Evolutionary conservation across 345 rosid genomes (phyloP).

Genomic region (Salix koriyanagi): DNA sequence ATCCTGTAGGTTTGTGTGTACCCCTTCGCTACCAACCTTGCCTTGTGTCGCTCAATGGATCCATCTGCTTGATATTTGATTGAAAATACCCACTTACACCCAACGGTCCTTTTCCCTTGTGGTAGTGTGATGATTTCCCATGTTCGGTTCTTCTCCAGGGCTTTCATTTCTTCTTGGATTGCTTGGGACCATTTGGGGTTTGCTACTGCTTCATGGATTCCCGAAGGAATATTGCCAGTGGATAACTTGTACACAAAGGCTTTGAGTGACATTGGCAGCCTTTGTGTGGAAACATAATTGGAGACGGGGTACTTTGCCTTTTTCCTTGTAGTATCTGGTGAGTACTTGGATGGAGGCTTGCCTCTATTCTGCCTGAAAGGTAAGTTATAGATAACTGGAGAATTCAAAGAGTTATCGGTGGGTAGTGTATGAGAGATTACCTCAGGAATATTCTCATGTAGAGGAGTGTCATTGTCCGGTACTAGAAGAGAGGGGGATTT

Average conservation of each 20-base stretch:
- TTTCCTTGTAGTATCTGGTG: neutral
- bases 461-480: neutral
- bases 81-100: too few species aligned
- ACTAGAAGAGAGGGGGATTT: neutral
- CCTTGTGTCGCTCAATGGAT: too few species aligned
- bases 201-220: neutral
- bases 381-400: neutral
- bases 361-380: neutral
- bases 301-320: neutral
- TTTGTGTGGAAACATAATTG: neutral
- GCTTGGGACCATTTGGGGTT: neutral
- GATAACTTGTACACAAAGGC: too few species aligned
- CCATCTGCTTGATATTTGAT: neutral
- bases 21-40: neutral
- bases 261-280: too few species aligned
- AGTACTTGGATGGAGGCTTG: neutral
- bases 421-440: neutral
- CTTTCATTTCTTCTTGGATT: too few species aligned
- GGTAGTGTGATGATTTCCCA: too few species aligned
- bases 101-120: rapidly evolving
- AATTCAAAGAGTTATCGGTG: neutral
- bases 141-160: neutral
- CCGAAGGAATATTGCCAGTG: too few species aligned
- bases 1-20: neutral
- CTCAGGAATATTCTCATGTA: too few species aligned